Percentiles rank a stretch among this genome's conserved stretches.
Conservation (phyloP, 805 yeast species). For the Ogataea paradorogensis region DNA sequence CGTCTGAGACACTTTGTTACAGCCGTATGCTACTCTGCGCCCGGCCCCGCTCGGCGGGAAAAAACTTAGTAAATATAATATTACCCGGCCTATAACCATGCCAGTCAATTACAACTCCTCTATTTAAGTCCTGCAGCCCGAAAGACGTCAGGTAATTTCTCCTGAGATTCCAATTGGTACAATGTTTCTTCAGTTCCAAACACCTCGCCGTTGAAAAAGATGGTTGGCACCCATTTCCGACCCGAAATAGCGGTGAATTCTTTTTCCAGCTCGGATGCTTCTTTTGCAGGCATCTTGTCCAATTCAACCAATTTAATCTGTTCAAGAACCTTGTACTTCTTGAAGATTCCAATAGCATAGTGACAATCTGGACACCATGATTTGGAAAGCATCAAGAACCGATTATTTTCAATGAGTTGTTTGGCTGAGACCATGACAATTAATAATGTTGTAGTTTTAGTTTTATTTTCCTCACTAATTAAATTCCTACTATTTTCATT, state of each 20-base stretch:
- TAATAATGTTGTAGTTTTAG: background rate
- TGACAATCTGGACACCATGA: slow-evolving; percentile 81
- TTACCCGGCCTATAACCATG: background rate
- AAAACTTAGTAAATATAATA: too few species aligned
- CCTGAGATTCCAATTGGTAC: slow-evolving; percentile 37
- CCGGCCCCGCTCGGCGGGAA: background rate
- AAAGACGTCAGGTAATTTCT: slow-evolving; percentile 35
- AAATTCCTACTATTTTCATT: slow-evolving; percentile 3
- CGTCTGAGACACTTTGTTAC: too few species aligned
- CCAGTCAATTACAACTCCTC: background rate
- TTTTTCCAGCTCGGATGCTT: slow-evolving; percentile 51
- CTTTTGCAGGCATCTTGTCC: slow-evolving; percentile 49
- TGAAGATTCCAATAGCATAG: slow-evolving; percentile 56
- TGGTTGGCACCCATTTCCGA: slow-evolving; percentile 67
- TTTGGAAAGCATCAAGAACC: slow-evolving; percentile 59
- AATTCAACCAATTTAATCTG: slow-evolving; percentile 59
- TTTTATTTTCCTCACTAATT: slow-evolving; percentile 1
- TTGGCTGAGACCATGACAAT: slow-evolving; percentile 35
- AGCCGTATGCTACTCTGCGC: background rate
- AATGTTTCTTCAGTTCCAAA: slow-evolving; percentile 58
- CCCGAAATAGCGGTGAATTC: slow-evolving; percentile 57
- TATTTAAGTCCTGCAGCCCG: slow-evolving; percentile 30
- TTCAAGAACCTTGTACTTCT: slow-evolving; percentile 46
- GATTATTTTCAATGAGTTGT: slow-evolving; percentile 43
- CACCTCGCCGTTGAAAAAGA: slow-evolving; percentile 55